phyloP scores from a whole-genome alignment of 2,329 filamentous ascomycete genomes.

The Macroventuria anomochaeta region DNA sequence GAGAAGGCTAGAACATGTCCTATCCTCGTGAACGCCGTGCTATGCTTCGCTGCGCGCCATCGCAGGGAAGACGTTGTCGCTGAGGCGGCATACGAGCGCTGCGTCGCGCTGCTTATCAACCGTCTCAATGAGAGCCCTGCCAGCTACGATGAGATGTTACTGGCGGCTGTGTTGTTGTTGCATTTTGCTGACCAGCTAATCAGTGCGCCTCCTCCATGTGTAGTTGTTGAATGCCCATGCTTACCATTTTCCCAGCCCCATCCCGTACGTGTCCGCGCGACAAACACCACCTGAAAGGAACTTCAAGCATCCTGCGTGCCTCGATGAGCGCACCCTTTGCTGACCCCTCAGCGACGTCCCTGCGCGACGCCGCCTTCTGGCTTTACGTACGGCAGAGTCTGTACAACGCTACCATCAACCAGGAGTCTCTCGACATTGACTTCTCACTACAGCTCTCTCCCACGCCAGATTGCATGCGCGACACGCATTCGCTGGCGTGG shows the following conservation, averaged over 20 bases:
- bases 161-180: slow-evolving; percentile 41
- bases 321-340: slow-evolving; percentile 31
- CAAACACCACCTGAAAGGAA: slow-evolving; percentile 37
- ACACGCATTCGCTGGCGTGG: slow-evolving; percentile 30
- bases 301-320: slow-evolving; percentile 38
- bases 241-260: slow-evolving; percentile 17
- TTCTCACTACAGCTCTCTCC: slow-evolving; percentile 34
- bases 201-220: too few species aligned
- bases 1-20: slow-evolving; percentile 31
- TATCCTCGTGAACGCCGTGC: slow-evolving; percentile 34
- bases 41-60: slow-evolving; percentile 41
- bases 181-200: slow-evolving; percentile 43
- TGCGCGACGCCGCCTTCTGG: slow-evolving; percentile 44
- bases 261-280: slow-evolving; percentile 29
- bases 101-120: slow-evolving; percentile 37
- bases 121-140: slow-evolving; percentile 29
- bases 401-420: slow-evolving; percentile 41
- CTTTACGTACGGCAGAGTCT: slow-evolving; percentile 43
- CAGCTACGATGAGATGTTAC: slow-evolving; percentile 35
- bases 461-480: slow-evolving; percentile 21
- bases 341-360: slow-evolving; percentile 38
- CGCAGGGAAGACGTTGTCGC: slow-evolving; percentile 22
- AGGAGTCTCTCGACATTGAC: slow-evolving; percentile 39
- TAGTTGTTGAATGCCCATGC: too few species aligned
- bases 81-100: slow-evolving; percentile 33